Conservation (phyloP, 2,329 filamentous ascomycete genomes). For the Aureobasidium sp. region DNA sequence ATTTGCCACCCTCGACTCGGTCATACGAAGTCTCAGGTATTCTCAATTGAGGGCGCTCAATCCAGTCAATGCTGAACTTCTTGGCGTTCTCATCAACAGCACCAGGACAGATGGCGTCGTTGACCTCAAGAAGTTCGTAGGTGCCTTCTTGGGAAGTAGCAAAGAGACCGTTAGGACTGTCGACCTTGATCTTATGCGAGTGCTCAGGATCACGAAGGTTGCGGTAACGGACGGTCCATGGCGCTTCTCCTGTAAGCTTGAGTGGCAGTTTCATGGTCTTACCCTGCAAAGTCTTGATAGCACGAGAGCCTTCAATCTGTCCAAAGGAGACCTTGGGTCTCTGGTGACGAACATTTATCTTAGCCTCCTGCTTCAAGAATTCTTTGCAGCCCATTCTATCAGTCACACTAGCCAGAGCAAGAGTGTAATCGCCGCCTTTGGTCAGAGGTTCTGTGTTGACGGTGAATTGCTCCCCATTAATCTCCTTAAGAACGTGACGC, state of each 20-base stretch:
- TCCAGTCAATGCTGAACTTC: constrained; percentile 76
- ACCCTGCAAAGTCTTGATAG: constrained; percentile 68
- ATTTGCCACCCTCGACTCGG: constrained; percentile 45
- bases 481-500: constrained; percentile 57
- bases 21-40: constrained; percentile 58
- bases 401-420: constrained; percentile 78
- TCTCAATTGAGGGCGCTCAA: constrained; percentile 64
- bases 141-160: constrained; percentile 45
- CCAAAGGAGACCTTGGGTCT: constrained; percentile 83
- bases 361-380: constrained; percentile 74
- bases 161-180: constrained; percentile 27
- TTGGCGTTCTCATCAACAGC: constrained; percentile 67
- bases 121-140: constrained; percentile 73
- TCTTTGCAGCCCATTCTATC: constrained; percentile 83
- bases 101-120: constrained; percentile 75
- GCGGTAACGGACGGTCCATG: constrained; percentile 73
- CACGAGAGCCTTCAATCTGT: constrained; percentile 71
- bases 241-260: constrained; percentile 74
- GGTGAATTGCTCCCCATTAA: constrained; percentile 56
- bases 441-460: constrained; percentile 69
- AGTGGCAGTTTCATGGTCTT: constrained; percentile 69
- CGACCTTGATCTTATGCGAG: constrained; percentile 22
- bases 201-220: constrained; percentile 32
- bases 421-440: constrained; percentile 82
- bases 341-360: constrained; percentile 81